Base-by-base conservation (phyloP, 495 filamentous ascomycete genomes). In the Penicillium maclennaniae region DNA sequence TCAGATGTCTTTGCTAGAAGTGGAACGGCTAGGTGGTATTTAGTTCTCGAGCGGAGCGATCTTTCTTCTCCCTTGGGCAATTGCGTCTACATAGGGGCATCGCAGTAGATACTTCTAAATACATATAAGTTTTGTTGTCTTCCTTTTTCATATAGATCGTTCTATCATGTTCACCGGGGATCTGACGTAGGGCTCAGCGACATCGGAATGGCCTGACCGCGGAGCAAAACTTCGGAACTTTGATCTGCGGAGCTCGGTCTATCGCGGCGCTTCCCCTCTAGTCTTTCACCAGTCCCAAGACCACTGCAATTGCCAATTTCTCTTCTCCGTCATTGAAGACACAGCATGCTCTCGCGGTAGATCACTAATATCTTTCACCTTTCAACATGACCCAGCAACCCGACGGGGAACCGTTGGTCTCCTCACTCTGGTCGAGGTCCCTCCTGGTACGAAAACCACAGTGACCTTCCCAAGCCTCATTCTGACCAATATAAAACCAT, bases 381-480 rank as follows among this genome's bases (percentile, higher is more conserved):
- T 43, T 47, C 27, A 56, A 47, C 26, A 75, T 75, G 72, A 40
- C 63, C 41, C 52, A 71, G 50, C 56, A 62, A 62, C 43, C 49
- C 31, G 68, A 71, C 19, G 49, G 60, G 38, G 63, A 72, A 60
- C 64, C 70, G 54, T 59, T 69, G 64, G 71, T 70, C 55, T 69
- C 71, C 54, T 71, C 69, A 20, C 58, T 71, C 21, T 77, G 74
- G 74, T 74, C 71, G 26, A 69, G 74, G 51, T 77, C 74, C 23
- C 59, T 77, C 12, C 55, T 76, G 40, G 74, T 77, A 72, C 19
- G 67, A 49, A 27, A 19, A 39, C 16, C 17, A 10, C 41, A 36
- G n/a, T 51, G 14, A n/a, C 19, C 39, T 8, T 15, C 34, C 6
- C 10, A 26, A 49, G 20, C 31, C 9, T 34, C 26, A 1, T 25